Percentiles rank a stretch among this genome's conserved stretches.
Evolutionary conservation across 306 rosid genomes (phyloP).

Genomic region (Fagus sylvatica): DNA sequence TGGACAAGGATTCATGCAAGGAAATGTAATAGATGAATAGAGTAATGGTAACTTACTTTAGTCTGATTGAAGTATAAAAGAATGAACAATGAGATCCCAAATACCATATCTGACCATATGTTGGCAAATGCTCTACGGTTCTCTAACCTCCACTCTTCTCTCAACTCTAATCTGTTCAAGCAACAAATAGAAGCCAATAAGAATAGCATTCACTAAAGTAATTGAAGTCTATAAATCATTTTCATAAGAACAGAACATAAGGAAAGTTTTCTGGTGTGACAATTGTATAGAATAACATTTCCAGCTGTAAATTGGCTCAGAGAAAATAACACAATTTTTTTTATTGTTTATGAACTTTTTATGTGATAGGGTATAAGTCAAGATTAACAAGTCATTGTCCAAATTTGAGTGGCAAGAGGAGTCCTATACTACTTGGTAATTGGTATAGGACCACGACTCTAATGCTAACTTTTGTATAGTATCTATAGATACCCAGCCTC

Average conservation of each 20-base stretch:
- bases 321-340: not conserved
- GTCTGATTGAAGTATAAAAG: constrained; percentile 85
- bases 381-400: not conserved
- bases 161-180: constrained; percentile 74
- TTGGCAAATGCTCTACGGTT: constrained; percentile 94
- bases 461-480: too few species aligned
- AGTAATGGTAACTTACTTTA: constrained; percentile 61
- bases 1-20: constrained; percentile 9
- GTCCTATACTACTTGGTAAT: too few species aligned
- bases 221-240: constrained; percentile 11
- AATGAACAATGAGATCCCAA: constrained; percentile 84
- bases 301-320: not conserved
- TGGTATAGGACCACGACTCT: too few species aligned
- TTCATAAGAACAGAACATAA: not conserved
- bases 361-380: not conserved
- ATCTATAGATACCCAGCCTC: too few species aligned
- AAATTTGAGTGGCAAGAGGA: too few species aligned
- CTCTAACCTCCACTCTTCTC: constrained; percentile 90
- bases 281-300: not conserved
- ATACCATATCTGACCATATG: constrained; percentile 89
- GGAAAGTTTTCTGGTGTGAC: not conserved
- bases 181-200: constrained; percentile 30
- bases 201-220: constrained; percentile 22
- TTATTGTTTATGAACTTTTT: not conserved
- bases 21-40: constrained; percentile 8